Evolutionary conservation across 345 rosid species (phyloP), one percentile per base, ranked within the genome.

Genomic region (Heritiera littoralis): DNA sequence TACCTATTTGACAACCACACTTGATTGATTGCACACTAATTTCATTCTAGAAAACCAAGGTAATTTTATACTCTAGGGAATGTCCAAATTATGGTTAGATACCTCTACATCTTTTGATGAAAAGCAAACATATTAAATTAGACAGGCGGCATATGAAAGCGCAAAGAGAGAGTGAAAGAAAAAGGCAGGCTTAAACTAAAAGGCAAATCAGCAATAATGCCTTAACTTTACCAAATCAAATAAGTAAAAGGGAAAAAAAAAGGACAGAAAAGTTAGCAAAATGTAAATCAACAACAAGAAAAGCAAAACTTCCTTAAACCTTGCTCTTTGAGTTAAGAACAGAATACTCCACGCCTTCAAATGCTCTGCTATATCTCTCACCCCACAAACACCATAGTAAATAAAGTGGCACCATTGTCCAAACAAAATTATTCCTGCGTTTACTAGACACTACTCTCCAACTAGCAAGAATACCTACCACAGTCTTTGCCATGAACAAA

Each of bases 381-480:
- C 68, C 76, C 80, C 76, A 78, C 68, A 78, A 70, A 70, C 76
- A 68, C 52, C 67, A 78, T 23, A 78, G 48, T 46, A 78, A 28
- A 78, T 78, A 78, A 69, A 78, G 28, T 28, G 80, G 80, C 43
- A 78, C 59, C 67, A 78, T 58, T 13, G 68, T 58, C 80, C 76
- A 78, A 56, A 68, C 54, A 70, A 78, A 78, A 63, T 59, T 65
- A 18, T 43, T 69, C 66, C 69, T 45, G 10, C 41, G 66, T 78
- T 78, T 78, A 18, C 48, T 41, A 78, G 76, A 59, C 30, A 59
- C 58, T 40, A 49, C 76, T 69, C 12, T 78, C 75, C 40, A 70
- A 59, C 46, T 58, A 69, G 48, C 75, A 15, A 78, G 23, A 43
- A 69, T 30, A 18, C 32, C 35, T 43, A 78, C 15, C 40, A 13